These are phyloP conservation scores for Plenodomus tracheiphilus DNA, from an alignment of 2,329 filamentous ascomycete genomes.

Conservation along the genomic window DNA sequence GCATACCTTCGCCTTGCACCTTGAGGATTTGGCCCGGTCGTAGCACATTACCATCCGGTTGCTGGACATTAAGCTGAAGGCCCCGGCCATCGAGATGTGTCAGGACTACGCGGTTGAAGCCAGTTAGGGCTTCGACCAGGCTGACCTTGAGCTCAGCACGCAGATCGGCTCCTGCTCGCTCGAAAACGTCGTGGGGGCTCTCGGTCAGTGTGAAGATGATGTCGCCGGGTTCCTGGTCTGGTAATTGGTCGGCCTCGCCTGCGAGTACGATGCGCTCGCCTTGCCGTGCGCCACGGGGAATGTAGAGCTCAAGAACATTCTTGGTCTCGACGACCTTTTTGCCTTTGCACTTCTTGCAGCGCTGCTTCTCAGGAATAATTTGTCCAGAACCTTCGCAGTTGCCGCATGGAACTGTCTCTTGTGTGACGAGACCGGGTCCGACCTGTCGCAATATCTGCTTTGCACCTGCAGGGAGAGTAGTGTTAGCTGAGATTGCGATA, in stretches of 20 bases:
- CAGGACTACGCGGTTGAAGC: conserved; percentile 87
- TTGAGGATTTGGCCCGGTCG: conserved; percentile 84
- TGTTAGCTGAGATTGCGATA: conserved; percentile 16
- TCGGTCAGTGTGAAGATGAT: conserved; percentile 89
- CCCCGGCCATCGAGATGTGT: conserved; percentile 93
- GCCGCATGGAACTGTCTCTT: conserved; percentile 77
- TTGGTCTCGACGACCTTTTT: conserved; percentile 83
- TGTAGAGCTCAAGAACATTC: conserved; percentile 95
- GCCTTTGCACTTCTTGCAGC: conserved; percentile 99
- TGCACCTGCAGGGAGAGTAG: conserved; percentile 53
- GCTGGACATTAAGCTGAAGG: conserved; percentile 76
- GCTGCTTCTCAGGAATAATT: conserved; percentile 93
- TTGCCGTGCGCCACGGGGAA: conserved; percentile 76
- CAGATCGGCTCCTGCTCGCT: conserved; percentile 81
- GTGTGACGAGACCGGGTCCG: conserved; percentile 82
- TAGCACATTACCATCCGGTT: conserved; percentile 72
- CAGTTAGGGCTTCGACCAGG: conserved; percentile 80
- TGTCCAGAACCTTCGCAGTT: conserved; percentile 84
- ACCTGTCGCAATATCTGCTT: conserved; percentile 79
- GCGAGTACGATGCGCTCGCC: conserved; percentile 89
- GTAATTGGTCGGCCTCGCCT: conserved; percentile 91
- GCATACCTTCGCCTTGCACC: conserved; percentile 91
- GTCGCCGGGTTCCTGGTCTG: conserved; percentile 86
- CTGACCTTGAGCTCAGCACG: conserved; percentile 80
- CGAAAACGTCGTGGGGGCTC: conserved; percentile 78